Evolutionary conservation across 495 filamentous ascomycete species (phyloP).

Genomic region (Neurospora sp.): DNA sequence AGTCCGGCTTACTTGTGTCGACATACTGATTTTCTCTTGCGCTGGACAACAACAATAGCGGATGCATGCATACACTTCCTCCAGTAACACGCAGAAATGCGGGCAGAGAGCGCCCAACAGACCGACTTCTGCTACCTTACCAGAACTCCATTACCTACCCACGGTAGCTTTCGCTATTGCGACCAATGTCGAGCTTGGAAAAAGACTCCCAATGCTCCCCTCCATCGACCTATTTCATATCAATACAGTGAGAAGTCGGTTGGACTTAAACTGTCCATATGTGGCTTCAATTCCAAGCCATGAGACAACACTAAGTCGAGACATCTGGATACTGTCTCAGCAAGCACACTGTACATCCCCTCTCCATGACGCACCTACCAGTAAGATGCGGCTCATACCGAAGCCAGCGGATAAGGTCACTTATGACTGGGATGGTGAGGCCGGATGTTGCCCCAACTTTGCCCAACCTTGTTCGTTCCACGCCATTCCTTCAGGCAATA

Average conservation of each 20-base stretch:
- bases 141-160: background rate
- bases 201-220: background rate
- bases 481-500: background rate
- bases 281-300: background rate
- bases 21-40: constrained; percentile 4
- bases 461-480: background rate
- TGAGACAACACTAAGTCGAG: constrained; percentile 6
- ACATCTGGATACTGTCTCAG: constrained; percentile 8
- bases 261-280: background rate
- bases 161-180: background rate
- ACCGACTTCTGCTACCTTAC: background rate
- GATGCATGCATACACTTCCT: constrained; percentile 2
- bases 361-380: background rate
- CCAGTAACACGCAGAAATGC: background rate
- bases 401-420: background rate
- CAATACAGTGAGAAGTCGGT: background rate
- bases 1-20: constrained; percentile 1
- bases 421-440: background rate
- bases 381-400: background rate
- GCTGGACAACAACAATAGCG: constrained; percentile 1
- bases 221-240: background rate
- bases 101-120: background rate
- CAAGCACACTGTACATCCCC: constrained; percentile 2
- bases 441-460: background rate
- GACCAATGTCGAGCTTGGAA: background rate